Base-by-base conservation (phyloP, 306 rosid species). In the Herpetospermum pedunculosum region DNA sequence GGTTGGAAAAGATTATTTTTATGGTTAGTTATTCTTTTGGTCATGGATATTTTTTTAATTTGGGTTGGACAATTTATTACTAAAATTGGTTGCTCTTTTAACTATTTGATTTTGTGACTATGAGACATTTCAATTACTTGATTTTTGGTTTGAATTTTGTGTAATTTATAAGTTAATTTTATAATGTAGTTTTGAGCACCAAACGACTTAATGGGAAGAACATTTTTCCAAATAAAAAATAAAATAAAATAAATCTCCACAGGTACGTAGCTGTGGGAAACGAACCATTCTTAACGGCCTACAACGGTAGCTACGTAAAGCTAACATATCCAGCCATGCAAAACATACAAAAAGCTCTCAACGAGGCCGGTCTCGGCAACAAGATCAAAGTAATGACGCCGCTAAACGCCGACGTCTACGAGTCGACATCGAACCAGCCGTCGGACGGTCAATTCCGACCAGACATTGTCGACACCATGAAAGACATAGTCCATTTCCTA, bases 251-350 rank as follows among this genome's bases (percentile, higher is more conserved):
- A n/a, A n/a, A 12, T 49, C 49, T 35, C 52, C 64, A 63, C 47
- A 92, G 96, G 76, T 85, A 92, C 14, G 81, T 87, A 9, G 88
- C 84, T 0, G 98, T 92, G 50, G 96, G 98, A 28, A 90, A 90
- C 32, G 98, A 92, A 26, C 83, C 98, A 0, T 92, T 88, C 73
- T 80, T 92, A 73, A 15, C 58, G 29, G 82, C 85, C 59, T 90
- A 80, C 81, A 85, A 88, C 10, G 91, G 88, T 2, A 75, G 79
- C 8, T 84, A 4, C 18, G 0, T 60, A 1, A 43, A 72, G n/a
- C 12, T 23, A 1, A 84, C 90, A 75, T 78, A 73, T 26, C 98
- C 98, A 23, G 96, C 98, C 25, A 68, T 92, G 82, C 2, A 83
- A 79, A 87, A 92, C 74, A 70, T 92, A 79, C 96, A 90, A 28